phyloP scores from a whole-genome alignment of 371 early-diverging fungal genomes.

The Mortierella sp. region DNA sequence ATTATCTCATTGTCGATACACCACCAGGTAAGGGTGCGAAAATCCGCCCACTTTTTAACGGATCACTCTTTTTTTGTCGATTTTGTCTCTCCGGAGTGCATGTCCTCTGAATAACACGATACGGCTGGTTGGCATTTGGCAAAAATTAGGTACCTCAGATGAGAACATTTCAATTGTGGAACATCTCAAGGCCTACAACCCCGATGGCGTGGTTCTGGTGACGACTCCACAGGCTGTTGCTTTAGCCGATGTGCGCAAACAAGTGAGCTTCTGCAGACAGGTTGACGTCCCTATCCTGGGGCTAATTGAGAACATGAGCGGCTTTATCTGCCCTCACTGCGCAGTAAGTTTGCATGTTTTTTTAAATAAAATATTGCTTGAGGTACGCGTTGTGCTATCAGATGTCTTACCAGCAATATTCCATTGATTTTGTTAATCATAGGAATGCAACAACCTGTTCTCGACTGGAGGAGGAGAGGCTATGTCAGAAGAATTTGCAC shows the following conservation, averaged over 20 bases:
- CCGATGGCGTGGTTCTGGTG: slow-evolving; percentile 89
- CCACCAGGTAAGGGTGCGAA: slow-evolving; percentile 94
- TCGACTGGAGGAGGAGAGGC: slow-evolving; percentile 94
- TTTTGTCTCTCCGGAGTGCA: no score
- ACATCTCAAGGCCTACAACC: slow-evolving; percentile 77
- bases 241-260: slow-evolving; percentile 88
- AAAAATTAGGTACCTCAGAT: slow-evolving; percentile 80
- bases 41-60: no score
- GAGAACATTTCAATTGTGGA: slow-evolving; percentile 91
- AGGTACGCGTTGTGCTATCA: no score
- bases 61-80: no score
- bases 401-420: no score
- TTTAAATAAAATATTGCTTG: no score
- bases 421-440: not conserved
- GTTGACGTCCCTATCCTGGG: slow-evolving; percentile 86
- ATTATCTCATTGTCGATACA: slow-evolving; percentile 93
- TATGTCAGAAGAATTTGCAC: slow-evolving; percentile 82
- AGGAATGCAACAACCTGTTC: slow-evolving; percentile 94
- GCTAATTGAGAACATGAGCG: slow-evolving; percentile 96
- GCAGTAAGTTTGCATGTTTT: no score
- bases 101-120: no score
- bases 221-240: slow-evolving; percentile 94
- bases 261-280: slow-evolving; percentile 87
- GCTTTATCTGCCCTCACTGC: slow-evolving; percentile 92
- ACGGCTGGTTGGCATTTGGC: no score